Base-by-base conservation (phyloP, 441 rosid genomes). In the Erysimum pusillum region DNA sequence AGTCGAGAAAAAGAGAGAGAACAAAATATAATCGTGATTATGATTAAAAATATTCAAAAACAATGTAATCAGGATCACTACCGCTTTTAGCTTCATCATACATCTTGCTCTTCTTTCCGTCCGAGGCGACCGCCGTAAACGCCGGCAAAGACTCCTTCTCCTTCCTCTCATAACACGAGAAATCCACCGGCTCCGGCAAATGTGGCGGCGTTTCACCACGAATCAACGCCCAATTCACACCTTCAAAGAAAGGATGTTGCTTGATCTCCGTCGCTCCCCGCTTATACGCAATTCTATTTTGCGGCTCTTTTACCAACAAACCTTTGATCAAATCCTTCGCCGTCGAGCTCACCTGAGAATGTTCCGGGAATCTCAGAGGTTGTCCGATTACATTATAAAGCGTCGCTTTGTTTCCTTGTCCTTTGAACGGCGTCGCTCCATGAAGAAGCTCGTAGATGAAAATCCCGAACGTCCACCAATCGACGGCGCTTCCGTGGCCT, bases 401-500 rank as follows among this genome's bases (percentile, higher is more conserved):
- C 11, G 97, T 93, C 0, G 94, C 97, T 5, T 91, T 75, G 42
- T 93, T 93, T 13, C 96, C 98, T 32, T 86, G 81, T 14, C 98
- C 97, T 61, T 93, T 93, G 75, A 93, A 93, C 2, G 98, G 97
- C 0, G 98, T 93, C 4, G 88, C 79, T 45, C 94, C 97, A 25
- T 88, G 88, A 70, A 93, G 73, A 5, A 91, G 87, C 54, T 93
- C 98, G 62, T 91, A 93, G 8, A 93, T 67, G 80, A 93, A 93
- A 28, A 93, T 91, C 3, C 96, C 97, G 0, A 87, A 87, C 0
- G 96, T 93, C 97, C 96, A 93, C 98, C 98, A 93, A 75, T 93
- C 97, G 3, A 93, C 97, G 11, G 97, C 98, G 69, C 97, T 91
- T 4, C 98, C 97, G 41, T 93, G 98, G 13, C 97, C 98, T 69